Evolutionary conservation across 169 alveolate genomes (phyloP).

Genomic region (Babesia ovata): DNA sequence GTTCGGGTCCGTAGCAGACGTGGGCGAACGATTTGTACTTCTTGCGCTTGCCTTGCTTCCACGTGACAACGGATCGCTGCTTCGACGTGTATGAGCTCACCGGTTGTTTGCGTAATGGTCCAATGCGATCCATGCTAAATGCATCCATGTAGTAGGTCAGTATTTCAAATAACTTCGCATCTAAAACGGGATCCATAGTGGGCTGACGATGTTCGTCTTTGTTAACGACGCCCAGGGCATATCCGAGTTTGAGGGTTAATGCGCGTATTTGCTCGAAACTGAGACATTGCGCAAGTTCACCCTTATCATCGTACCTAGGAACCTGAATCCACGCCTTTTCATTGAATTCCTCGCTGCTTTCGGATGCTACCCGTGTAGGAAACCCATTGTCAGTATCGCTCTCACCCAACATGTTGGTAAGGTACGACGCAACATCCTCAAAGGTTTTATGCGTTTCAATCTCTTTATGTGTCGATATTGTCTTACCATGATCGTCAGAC

Average conservation of each 20-base stretch:
- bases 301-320: neutral
- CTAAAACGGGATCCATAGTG: neutral
- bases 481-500: neutral
- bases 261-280: neutral
- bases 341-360: no score
- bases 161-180: neutral
- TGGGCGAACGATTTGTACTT: neutral
- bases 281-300: neutral
- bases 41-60: neutral
- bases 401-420: no score
- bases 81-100: neutral
- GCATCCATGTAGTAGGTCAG: conserved; percentile 19
- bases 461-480: neutral
- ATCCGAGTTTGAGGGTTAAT: neutral
- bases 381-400: neutral
- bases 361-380: neutral
- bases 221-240: neutral
- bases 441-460: neutral
- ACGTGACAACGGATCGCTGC: neutral
- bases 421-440: neutral
- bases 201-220: neutral
- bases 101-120: neutral
- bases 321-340: neutral
- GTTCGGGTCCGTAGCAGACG: neutral
- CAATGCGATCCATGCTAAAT: no score